phyloP scores from a whole-genome alignment of 2,329 filamentous ascomycete species.

The Hypoxylon sp. region DNA sequence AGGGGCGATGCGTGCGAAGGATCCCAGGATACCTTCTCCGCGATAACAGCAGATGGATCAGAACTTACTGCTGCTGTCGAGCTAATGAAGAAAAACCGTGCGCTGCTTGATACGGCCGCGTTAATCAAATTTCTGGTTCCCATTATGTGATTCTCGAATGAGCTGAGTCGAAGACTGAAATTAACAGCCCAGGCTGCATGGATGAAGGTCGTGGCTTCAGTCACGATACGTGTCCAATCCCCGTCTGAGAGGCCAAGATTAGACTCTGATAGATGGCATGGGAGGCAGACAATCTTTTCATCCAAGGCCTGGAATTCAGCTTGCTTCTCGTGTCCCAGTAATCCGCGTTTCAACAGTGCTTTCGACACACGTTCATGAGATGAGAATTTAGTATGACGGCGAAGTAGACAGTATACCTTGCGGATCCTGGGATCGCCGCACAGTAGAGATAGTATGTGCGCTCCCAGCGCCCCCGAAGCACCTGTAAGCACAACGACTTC shows the following conservation, averaged over 20 bases:
- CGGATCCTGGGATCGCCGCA: constrained; percentile 55
- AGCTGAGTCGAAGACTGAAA: constrained; percentile 69
- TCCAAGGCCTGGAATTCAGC: constrained; percentile 48
- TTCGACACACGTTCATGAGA: constrained; percentile 61
- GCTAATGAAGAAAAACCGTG: constrained; percentile 50
- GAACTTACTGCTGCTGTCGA: constrained; percentile 46
- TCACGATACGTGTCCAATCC: constrained; percentile 59
- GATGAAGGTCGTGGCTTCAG: constrained; percentile 66
- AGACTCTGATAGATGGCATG: constrained; percentile 62
- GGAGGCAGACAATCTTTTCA: constrained; percentile 63
- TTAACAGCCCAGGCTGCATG: constrained; percentile 77
- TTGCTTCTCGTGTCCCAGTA: constrained; percentile 22
- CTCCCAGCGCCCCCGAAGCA: constrained; percentile 58
- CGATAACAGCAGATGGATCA: constrained; percentile 49
- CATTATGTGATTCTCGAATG: constrained; percentile 68
- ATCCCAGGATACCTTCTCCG: constrained; percentile 59
- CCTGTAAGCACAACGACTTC: constrained; percentile 50
- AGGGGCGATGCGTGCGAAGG: constrained; percentile 62
- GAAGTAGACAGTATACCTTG: constrained; percentile 70
- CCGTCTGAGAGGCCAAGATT: constrained; percentile 63
- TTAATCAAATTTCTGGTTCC: constrained; percentile 65
- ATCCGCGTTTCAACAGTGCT: constrained; percentile 57
- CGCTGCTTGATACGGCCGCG: constrained; percentile 53
- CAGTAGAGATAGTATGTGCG: constrained; percentile 65
- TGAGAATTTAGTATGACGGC: constrained; percentile 60